Base-by-base conservation (phyloP, 2,329 filamentous ascomycete species). In the Fusarium lyarnte region DNA sequence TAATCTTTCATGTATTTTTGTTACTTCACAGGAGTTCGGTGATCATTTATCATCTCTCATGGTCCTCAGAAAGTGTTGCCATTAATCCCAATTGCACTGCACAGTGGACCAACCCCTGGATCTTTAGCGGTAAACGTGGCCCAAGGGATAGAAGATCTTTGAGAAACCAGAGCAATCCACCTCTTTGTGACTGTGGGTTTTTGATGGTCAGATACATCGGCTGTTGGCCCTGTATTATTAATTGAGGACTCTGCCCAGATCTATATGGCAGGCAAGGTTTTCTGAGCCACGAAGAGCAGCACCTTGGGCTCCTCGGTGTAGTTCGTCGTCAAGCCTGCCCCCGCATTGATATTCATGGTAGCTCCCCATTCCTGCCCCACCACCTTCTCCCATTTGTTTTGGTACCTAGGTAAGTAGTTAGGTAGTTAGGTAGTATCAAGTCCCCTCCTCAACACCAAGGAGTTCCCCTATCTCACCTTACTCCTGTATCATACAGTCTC, bases 371-470 rank as follows among this genome's bases (percentile, higher is more conserved):
- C 21, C 51, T 66, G 55, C 69, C 69, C 69, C 49, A 64, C 69
- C 33, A 64, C 69, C 33, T 46, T 47, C 43, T 45, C 69, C 63
- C 45, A 51, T 47, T 55, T 39, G 57, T 38, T 60, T 57, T 21
- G 33, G 49, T 29, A 29, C 27, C 7, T 29, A 29, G 27, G 25
- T 25, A 25, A 25, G 25, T 29, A 29, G 4, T 6, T 29, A 29
- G 27, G 5, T 29, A 25, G 25, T 25, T 25, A 25, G 25, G 25
- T 36, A 52, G 49, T 38, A 21, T 52, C 33, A n/a, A 62, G 61
- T 66, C 60, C 63, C 69, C 69, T 58, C 66, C 47, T 70, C 69
- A 66, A 73, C 70, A 70, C 70, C 66, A 64, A 54, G 23, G 36
- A 43, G 53, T 45, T 52, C 58, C 41, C 51, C 57, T 62, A 65